Conservation (phyloP, 129 eudicot genomes). For the Gnaphalium uliginosum region DNA sequence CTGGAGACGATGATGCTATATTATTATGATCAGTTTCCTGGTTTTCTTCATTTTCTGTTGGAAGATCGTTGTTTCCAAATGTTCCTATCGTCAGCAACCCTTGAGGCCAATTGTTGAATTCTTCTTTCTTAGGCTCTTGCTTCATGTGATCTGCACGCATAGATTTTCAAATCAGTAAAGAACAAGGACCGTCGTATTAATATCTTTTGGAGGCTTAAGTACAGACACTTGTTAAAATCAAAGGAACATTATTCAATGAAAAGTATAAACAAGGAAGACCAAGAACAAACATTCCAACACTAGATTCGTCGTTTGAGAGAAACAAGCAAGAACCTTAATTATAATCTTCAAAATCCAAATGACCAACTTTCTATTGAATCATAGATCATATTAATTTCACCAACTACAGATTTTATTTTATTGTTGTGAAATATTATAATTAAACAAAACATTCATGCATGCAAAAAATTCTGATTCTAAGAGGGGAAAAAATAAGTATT, state of each 20-base stretch:
- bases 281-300: slow-evolving; percentile 10
- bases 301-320: slow-evolving; percentile 6
- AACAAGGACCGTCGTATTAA: neutral
- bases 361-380: neutral
- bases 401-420: neutral
- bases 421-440: neutral
- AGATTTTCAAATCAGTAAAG: neutral
- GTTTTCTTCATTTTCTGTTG: slow-evolving; percentile 39
- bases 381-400: neutral
- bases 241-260: slow-evolving; percentile 11
- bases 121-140: slow-evolving; percentile 60
- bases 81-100: slow-evolving; percentile 78
- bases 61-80: slow-evolving; percentile 57
- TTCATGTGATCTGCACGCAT: slow-evolving; percentile 48
- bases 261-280: neutral
- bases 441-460: neutral
- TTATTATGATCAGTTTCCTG: slow-evolving; percentile 24
- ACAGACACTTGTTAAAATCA: slow-evolving; percentile 21
- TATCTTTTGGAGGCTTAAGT: slow-evolving; percentile 22
- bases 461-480: neutral
- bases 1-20: slow-evolving; percentile 58
- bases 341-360: slow-evolving; percentile 3
- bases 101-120: slow-evolving; percentile 58
- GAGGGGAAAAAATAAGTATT: neutral
- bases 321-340: neutral